A percentile compares a stretch with the other conserved stretches of the same genome.
phyloP scores from a whole-genome alignment of 805 yeast genomes.

The Spathaspora girioi region DNA sequence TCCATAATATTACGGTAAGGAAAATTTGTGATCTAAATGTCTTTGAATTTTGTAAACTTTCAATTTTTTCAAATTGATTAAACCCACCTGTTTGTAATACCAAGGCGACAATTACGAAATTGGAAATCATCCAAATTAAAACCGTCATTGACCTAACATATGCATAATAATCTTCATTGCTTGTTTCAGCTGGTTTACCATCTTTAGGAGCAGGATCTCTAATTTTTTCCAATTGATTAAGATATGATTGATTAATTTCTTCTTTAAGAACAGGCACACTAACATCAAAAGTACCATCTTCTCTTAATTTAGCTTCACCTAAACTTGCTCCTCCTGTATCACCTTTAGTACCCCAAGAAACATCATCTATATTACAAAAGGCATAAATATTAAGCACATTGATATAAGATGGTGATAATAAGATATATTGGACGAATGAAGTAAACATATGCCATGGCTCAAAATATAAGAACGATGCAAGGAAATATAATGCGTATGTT shows the following conservation, averaged over 20 bases:
- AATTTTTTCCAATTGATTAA: slow-evolving; percentile 51
- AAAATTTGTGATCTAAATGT: slow-evolving; percentile 37
- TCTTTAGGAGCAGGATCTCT: slow-evolving; percentile 38
- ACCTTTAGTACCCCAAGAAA: slow-evolving; percentile 76
- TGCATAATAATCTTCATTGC: slow-evolving; percentile 45
- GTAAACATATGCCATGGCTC: slow-evolving; percentile 69
- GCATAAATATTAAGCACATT: slow-evolving; percentile 63
- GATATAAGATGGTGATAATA: slow-evolving; percentile 50
- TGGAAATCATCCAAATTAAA: slow-evolving; percentile 43
- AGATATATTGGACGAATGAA: slow-evolving; percentile 48
- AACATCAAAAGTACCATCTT: slow-evolving; percentile 55
- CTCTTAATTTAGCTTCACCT: slow-evolving; percentile 51
- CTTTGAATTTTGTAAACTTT: slow-evolving; percentile 22
- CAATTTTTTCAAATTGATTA: slow-evolving; percentile 31
- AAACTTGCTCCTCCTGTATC: slow-evolving; percentile 55
- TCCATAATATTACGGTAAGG: slow-evolving; percentile 55
- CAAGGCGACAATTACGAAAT: slow-evolving; percentile 38
- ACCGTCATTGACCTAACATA: slow-evolving; percentile 45
- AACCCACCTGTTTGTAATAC: slow-evolving; percentile 44
- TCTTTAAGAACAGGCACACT: slow-evolving; percentile 46
- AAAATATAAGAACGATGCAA: slow-evolving; percentile 55
- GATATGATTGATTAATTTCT: slow-evolving; percentile 51
- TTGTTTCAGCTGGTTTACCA: slow-evolving; percentile 19
- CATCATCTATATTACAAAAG: slow-evolving; percentile 68
- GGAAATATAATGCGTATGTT: slow-evolving; percentile 58